Base-by-base conservation (phyloP, 208 protist genomes). In the Acanthamoeba healyi region DNA sequence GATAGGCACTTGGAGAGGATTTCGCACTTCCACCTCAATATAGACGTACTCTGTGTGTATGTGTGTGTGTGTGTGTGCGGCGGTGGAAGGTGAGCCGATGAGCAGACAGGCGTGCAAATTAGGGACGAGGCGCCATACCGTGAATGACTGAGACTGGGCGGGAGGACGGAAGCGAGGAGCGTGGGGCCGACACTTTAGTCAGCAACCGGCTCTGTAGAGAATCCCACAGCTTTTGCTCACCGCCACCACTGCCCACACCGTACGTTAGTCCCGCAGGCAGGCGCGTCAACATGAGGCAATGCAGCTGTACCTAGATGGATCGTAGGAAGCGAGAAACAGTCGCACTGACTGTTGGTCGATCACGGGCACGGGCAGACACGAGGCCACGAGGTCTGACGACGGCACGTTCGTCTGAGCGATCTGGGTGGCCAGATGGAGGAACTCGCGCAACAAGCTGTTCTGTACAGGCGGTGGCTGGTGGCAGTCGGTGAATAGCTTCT, bases 1-100 rank as follows among this genome's bases (percentile, higher is more conserved):
- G 79, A 87, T 87, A 24, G 79, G 79, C n/a, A 87, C 79, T 9
- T 87, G 79, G 10, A 87, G 79, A 0, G 79, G 79, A 38, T 87
- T 87, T 32, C 79, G 42, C 29, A 87, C 79, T 61, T 87, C 79
- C 5, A 87, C 79, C 36, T 87, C 79, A 61, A 87, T 61, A 38
- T 87, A 87, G 22, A 87, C 61, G 36, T 87, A 87, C 36, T 87
- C 79, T 87, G 36, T 10, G 72, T 6, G 72, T 54, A 54, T 54
- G 49, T 19, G 49, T 54, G 49, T 15, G 49, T 12, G 3, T 34
- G 58, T n/a, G 34, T n/a, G 19, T n/a, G 58, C 3, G 58, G n/a
- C 6, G 58, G n/a, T 0, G 42, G 36, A 51, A 17, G 4, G 65
- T 5, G 65, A 74, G 24, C 29, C 44, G n/a, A n/a, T n/a, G n/a